Evolutionary conservation across 1,139 yeast species (phyloP), one percentile per base, ranked within the genome.

Genomic region (Chernovozyma sophiae-reginae): DNA sequence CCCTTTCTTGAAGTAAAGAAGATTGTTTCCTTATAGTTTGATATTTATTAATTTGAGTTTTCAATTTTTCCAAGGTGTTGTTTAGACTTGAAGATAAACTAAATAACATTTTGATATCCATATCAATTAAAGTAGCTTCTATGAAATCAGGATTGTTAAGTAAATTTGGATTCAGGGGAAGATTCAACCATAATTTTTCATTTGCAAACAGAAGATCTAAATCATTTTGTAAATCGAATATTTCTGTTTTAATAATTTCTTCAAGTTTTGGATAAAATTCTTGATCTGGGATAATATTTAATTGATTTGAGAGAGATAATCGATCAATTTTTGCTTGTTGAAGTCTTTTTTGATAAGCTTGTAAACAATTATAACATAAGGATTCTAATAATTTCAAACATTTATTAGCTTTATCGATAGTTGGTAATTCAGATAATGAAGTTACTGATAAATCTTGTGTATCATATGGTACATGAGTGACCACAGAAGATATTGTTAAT

Each of bases 291-390:
- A 18, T 28, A 13, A 6, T 12, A 7, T 6, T 12, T 7, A 6
- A 8, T 7, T 5, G 27, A 25, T 5, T 5, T 5, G 15, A 8
- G 6, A 20, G 23, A 10, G 8, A 7, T 14, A 26, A 26, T 37
- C 45, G 55, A 41, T 70, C 79, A 30, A 51, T 30, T 35, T 61
- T 55, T 1, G 79, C 72, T 39, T 59, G 71, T 16, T 58, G 65
- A 36, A 76, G 49, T 37, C 71, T 65, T 41, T 66, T 72, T 37
- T 68, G 65, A 47, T 78, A 77, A 0, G 79, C 74, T 16, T 62
- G 62, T 11, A 68, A 52, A 12, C 81, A 68, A 37, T 64, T 68
- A 5, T 45, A 37, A 32, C 68, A 56, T 34, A 75, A 55, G 1
- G 51, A 38, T 31, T 63, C 68, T 29, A 76, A 54, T 15, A 65